A percentile compares a stretch with the other conserved stretches of the same genome.
Evolutionary conservation across 139 green algal genomes (phyloP).

Genomic region (Ostreobium quekettii): DNA sequence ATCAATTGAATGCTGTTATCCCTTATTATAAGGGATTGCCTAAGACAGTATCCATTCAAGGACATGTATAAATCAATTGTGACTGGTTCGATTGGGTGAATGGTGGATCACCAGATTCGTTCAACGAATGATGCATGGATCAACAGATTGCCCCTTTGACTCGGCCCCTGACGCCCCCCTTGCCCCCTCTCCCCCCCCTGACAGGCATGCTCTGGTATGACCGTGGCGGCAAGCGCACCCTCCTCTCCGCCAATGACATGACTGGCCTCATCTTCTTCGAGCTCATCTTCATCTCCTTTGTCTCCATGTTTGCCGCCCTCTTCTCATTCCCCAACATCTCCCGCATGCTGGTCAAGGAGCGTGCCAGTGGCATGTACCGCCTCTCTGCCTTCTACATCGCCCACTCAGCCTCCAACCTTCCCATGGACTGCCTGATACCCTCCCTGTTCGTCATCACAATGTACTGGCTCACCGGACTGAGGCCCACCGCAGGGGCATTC

Average conservation of each 20-base stretch:
- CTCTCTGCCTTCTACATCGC: slow-evolving; percentile 76
- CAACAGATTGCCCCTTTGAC: too few species aligned
- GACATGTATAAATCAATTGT: neutral
- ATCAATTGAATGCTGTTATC: too few species aligned
- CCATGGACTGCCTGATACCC: slow-evolving; percentile 61
- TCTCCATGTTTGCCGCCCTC: slow-evolving; percentile 34
- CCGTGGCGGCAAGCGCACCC: slow-evolving; percentile 17
- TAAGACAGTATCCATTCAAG: neutral
- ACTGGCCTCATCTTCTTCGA: slow-evolving; percentile 51
- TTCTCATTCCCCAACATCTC: slow-evolving; percentile 50
- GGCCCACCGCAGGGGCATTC: slow-evolving; percentile 37
- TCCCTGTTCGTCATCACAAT: slow-evolving; percentile 49
- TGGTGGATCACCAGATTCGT: too few species aligned
- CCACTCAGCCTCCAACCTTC: slow-evolving; percentile 52
- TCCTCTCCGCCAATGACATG: slow-evolving; percentile 32
- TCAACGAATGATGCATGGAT: too few species aligned
- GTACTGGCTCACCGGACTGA: slow-evolving; percentile 48
- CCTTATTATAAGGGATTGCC: neutral
- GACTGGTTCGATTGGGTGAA: neutral
- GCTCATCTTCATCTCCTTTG: slow-evolving; percentile 48
- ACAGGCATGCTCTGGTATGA: slow-evolving; percentile 49
- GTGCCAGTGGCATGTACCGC: slow-evolving; percentile 66
- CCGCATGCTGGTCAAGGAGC: slow-evolving; percentile 52
- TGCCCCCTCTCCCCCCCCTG: too few species aligned
- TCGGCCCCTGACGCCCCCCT: too few species aligned